phyloP scores from a whole-genome alignment of 768 basidiomycete genomes.

The Lentinus tigrinus region DNA sequence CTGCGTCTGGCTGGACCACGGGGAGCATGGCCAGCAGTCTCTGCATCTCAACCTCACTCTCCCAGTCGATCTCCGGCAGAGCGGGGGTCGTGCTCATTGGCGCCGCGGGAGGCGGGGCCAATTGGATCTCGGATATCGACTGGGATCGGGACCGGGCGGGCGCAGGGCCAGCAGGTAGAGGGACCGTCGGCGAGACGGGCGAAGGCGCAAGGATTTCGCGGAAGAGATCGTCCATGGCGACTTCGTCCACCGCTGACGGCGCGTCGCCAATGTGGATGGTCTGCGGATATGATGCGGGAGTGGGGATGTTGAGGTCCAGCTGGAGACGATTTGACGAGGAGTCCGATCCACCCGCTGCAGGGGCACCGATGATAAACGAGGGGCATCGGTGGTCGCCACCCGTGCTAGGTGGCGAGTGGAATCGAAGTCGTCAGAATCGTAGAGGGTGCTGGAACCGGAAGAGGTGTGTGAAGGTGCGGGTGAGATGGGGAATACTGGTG shows the following conservation, averaged over 20 bases:
- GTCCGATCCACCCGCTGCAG: constrained; percentile 86
- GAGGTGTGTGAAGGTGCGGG: constrained; percentile 38
- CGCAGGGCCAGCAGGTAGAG: constrained; percentile 30
- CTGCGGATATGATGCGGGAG: constrained; percentile 20
- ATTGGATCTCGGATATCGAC: constrained; percentile 15
- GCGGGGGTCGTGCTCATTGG: constrained; percentile 16
- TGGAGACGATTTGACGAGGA: constrained; percentile 22
- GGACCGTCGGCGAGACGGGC: constrained; percentile 31
- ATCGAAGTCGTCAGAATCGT: constrained; percentile 40
- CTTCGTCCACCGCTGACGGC: constrained; percentile 47
- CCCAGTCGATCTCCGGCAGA: constrained; percentile 28
- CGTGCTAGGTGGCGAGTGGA: constrained; percentile 98
- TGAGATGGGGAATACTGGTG: constrained; percentile 36
- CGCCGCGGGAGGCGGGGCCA: constrained; percentile 23
- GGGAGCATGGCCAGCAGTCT: constrained; percentile 57
- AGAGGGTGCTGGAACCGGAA: constrained; percentile 27
- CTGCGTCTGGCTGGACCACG: constrained; percentile 29
- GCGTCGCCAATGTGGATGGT: constrained; percentile 22
- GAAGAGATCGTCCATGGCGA: constrained; percentile 66
- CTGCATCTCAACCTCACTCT: constrained; percentile 58
- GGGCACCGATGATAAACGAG: constrained; percentile 62
- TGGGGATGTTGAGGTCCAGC: constrained; percentile 39
- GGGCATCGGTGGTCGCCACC: constrained; percentile 78
- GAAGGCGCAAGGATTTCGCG: constrained; percentile 66
- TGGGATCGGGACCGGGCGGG: constrained; percentile 19